A percentile compares a stretch with the other conserved stretches of the same genome.
phyloP scores from a whole-genome alignment of 805 yeast genomes.

The Teunomyces barrocoloradensis region DNA sequence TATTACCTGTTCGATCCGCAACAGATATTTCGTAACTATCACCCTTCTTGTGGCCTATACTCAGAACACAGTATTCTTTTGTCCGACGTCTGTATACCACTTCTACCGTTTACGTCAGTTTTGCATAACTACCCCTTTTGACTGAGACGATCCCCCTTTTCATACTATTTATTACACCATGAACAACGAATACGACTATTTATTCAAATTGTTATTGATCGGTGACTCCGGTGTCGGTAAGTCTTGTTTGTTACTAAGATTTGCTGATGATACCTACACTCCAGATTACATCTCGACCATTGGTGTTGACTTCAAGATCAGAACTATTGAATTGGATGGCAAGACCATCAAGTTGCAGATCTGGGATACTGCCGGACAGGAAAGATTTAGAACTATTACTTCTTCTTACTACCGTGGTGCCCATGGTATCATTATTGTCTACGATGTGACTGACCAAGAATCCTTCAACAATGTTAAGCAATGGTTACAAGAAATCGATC shows the following conservation, averaged over 20 bases:
- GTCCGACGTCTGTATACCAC: not conserved
- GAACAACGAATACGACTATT: conserved; percentile 96
- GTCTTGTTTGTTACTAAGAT: conserved; percentile 89
- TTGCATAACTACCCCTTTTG: conserved; percentile 1
- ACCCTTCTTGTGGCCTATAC: not conserved
- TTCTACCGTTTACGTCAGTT: not conserved
- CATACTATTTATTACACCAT: conserved; percentile 29
- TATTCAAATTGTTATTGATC: conserved; percentile 89
- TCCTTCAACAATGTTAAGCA: conserved; percentile 94
- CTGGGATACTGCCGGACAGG: conserved; percentile 99
- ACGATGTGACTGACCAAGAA: conserved; percentile 97
- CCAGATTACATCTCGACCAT: conserved; percentile 96
- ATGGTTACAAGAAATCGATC: conserved; percentile 98
- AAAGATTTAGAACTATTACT: conserved; percentile 95
- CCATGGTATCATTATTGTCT: conserved; percentile 96
- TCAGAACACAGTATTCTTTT: not conserved
- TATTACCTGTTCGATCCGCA: not conserved
- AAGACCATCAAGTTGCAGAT: conserved; percentile 96
- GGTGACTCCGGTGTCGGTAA: conserved; percentile 99
- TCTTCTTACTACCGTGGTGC: conserved; percentile 98
- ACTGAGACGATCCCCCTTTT: conserved; percentile 3
- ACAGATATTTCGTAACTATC: conserved; percentile 2
- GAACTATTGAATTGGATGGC: conserved; percentile 92
- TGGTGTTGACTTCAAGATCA: conserved; percentile 92
- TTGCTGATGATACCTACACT: conserved; percentile 96